Evolutionary conservation across 768 basidiomycete species (phyloP).

Genomic region (Pulveroboletus sp.): DNA sequence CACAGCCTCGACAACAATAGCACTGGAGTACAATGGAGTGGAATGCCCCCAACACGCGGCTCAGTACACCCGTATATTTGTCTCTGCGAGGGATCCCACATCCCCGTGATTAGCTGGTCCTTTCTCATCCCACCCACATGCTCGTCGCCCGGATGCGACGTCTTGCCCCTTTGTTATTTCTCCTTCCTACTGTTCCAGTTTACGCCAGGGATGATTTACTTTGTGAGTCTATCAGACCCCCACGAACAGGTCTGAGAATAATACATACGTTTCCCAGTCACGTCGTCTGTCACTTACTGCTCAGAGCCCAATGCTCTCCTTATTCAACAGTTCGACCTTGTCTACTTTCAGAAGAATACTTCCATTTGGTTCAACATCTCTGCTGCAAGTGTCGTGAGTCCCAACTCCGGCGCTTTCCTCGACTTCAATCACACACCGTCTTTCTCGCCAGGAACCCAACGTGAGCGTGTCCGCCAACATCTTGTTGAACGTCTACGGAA

Average conservation of each 20-base stretch:
- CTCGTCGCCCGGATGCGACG: slow-evolving; percentile 78
- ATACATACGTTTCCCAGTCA: slow-evolving; percentile 43
- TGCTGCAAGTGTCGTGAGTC: slow-evolving; percentile 78
- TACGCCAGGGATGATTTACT: slow-evolving; percentile 51
- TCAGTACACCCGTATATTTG: slow-evolving; percentile 23
- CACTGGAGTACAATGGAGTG: slow-evolving; percentile 25
- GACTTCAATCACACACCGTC: slow-evolving; percentile 12
- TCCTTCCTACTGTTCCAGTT: slow-evolving; percentile 36
- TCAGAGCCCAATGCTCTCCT: slow-evolving; percentile 74
- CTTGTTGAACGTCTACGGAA: slow-evolving; percentile 84
- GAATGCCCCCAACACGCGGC: slow-evolving; percentile 27
- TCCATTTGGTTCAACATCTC: slow-evolving; percentile 83
- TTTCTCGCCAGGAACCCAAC: slow-evolving; percentile 50
- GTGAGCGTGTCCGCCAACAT: slow-evolving; percentile 81
- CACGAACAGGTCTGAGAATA: background rate
- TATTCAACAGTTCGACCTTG: slow-evolving; percentile 70
- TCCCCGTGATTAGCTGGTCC: slow-evolving; percentile 27
- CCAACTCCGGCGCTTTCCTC: background rate
- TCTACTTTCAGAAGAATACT: slow-evolving; percentile 63
- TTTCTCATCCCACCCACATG: slow-evolving; percentile 38
- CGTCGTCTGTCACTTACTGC: slow-evolving; percentile 87
- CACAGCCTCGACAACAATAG: slow-evolving; percentile 31
- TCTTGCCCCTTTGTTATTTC: slow-evolving; percentile 37
- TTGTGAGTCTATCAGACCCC: slow-evolving; percentile 43
- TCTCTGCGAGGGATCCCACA: slow-evolving; percentile 5